Base-by-base conservation (phyloP, 2,329 filamentous ascomycete species). In the Sphaerulina populicola region DNA sequence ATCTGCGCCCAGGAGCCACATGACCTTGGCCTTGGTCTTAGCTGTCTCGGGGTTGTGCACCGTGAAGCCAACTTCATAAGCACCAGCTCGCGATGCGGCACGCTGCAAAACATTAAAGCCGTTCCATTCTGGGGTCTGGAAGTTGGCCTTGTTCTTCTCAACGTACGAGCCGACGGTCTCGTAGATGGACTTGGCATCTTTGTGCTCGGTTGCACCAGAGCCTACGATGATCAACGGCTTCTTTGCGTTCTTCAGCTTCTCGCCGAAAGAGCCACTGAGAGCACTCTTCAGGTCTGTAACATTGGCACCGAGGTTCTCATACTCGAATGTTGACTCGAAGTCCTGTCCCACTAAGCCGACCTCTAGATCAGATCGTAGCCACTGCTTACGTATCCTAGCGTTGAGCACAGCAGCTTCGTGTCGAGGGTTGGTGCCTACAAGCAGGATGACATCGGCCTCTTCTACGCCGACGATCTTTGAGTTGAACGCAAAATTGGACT, bases 31-130 rank as follows among this genome's bases (percentile, higher is more conserved):
- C 67, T 83, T 86, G 44, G 87, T 91, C 68, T 87, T 78, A 35
- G 90, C 86, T 57, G 94, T 88, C 58, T 82, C 80, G 1, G 82
- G 73, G 12, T 88, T 95, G 44, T 90, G 88, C 11, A 88, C 84
- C 33, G 87, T 88, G 72, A 96, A 98, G 64, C 93, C 93, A 63
- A 98, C 82, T 73, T 98, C 93, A 68, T 89, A 98, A 55, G 93
- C 93, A 68, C 89, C 93, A 35, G 86, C 86, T 62, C 91, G 85
- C 56, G 93, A 96, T 53, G 93, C 93, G 56, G 88, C 86, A 59
- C 91, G 83, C 73, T 98, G 93, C 47, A 98, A 83, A 55, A 98
- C 83, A 69, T 96, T 98, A 79, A 91, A 98, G 54, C 91, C 93
- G 69, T 95, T 93, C 89, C 94, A 97, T 70, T 95, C 89, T 14